phyloP scores from a whole-genome alignment of 1,284 basidiomycete species.

The Heterobasidion occidentale region DNA sequence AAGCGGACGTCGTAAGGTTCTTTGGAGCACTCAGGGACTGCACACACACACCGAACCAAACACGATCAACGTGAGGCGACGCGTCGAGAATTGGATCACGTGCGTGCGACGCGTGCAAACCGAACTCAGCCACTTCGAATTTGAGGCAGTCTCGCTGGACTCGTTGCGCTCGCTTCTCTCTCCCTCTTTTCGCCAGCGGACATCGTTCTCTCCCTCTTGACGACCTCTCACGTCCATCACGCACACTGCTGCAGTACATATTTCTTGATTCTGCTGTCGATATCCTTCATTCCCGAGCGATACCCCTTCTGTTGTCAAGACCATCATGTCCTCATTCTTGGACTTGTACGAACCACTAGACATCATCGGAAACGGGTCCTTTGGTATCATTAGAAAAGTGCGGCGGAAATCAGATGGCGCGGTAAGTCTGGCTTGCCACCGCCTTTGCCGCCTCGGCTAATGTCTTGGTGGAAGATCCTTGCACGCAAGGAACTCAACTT shows the following conservation, averaged over 20 bases:
- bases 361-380: constrained; percentile 94
- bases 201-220: background rate
- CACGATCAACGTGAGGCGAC: background rate
- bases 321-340: constrained; percentile 37
- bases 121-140: background rate
- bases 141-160: background rate
- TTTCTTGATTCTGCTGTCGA: background rate
- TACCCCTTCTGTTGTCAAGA: background rate
- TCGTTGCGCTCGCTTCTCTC: no score
- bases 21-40: no score
- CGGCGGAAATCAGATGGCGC: constrained; percentile 77
- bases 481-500: constrained; percentile 96
- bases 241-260: background rate
- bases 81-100: background rate
- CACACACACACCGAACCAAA: background rate
- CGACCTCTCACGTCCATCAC: background rate
- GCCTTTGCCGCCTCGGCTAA: no score
- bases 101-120: background rate
- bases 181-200: no score
- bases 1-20: no score
- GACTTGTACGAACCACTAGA: constrained; percentile 83
- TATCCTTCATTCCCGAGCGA: background rate
- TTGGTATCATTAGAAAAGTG: constrained; percentile 94
- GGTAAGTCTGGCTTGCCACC: constrained; percentile 38
- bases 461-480: constrained; percentile 53